Conservation (phyloP, 2,329 filamentous ascomycete genomes). For the Diaporthe citri region DNA sequence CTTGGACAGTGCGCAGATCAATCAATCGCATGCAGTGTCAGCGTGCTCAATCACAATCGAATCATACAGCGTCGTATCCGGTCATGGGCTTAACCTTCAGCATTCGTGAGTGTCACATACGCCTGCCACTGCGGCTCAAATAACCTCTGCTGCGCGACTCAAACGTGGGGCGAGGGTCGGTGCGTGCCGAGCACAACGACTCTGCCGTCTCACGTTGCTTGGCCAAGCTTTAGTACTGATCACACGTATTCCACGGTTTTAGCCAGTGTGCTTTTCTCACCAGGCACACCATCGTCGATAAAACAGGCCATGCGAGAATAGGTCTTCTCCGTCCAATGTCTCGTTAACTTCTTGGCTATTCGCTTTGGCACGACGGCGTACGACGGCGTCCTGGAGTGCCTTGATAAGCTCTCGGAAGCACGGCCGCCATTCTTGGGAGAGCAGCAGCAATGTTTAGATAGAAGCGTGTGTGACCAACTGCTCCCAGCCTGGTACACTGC, state of each 20-base stretch:
- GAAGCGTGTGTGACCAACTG: slow-evolving; percentile 4
- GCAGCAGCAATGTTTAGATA: background rate
- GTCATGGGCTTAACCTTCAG: background rate
- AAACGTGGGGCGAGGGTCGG: slow-evolving; percentile 1
- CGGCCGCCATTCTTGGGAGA: background rate
- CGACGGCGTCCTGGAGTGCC: background rate
- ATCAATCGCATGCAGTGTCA: background rate
- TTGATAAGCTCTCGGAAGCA: slow-evolving; percentile 4
- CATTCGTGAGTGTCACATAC: background rate
- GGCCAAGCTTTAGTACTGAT: slow-evolving; percentile 14
- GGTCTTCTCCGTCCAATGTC: background rate
- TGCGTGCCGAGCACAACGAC: background rate
- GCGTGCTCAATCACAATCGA: background rate
- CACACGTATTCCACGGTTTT: background rate
- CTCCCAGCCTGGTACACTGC: slow-evolving; percentile 7
- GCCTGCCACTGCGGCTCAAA: slow-evolving; percentile 13
- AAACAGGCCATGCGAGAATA: background rate
- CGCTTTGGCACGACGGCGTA: background rate
- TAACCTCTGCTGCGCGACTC: slow-evolving; percentile 26
- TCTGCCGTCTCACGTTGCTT: slow-evolving; percentile 10
- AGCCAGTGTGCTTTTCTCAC: background rate
- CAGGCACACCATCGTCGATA: background rate
- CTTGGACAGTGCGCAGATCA: background rate
- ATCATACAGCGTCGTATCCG: slow-evolving; percentile 2
- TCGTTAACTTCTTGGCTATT: background rate